Base-by-base conservation (phyloP, 441 rosid species). In the Adansonia grandidieri region DNA sequence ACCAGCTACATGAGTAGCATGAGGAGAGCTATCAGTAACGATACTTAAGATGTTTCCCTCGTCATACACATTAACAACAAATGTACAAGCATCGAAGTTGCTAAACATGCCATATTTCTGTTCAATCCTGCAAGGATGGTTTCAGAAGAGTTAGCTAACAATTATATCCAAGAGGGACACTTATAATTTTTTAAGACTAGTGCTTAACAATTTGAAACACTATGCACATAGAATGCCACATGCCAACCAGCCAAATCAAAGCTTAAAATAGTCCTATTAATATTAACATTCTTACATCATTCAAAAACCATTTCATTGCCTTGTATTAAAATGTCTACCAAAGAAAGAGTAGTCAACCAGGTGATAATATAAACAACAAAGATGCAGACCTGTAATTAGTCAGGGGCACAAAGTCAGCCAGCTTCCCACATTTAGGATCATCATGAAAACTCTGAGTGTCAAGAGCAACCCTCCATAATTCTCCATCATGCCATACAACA, bases 1-100 rank as follows among this genome's bases (percentile, higher is more conserved):
- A 82, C 98, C 98, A 83, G 99, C 92, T 82, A 96, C 99, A 92
- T 96, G 99, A 86, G 99, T 96, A 45, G 95, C 99, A 65, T 96
- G 99, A 73, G 98, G 94, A 73, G 98, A 93, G 84, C 93, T 15
- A 86, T 96, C 98, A 1, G 98, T 96, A 64, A 96, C 98, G 47
- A 96, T 91, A 77, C 98, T 94, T 77, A 94, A 85, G 80, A 91
- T 79, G 73, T 92, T 94, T 71, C 98, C 99, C 77, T 92, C 94
- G 76, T 88, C 90, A 77, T 91, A 96, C 65, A 96, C 88, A 81
- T 94, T 96, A 71, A 83, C 89, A 75, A 91, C 98, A 84, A 90
- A 88, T 75, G 99, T 80, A 84, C 98, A 96, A 22, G 97, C 97
- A 86, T 96, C 99, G 82, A 96, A 84, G 87, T 93, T 90, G 92